Base-by-base conservation (phyloP, 2,329 filamentous ascomycete species). In the Hymenoscyphus infarciens region DNA sequence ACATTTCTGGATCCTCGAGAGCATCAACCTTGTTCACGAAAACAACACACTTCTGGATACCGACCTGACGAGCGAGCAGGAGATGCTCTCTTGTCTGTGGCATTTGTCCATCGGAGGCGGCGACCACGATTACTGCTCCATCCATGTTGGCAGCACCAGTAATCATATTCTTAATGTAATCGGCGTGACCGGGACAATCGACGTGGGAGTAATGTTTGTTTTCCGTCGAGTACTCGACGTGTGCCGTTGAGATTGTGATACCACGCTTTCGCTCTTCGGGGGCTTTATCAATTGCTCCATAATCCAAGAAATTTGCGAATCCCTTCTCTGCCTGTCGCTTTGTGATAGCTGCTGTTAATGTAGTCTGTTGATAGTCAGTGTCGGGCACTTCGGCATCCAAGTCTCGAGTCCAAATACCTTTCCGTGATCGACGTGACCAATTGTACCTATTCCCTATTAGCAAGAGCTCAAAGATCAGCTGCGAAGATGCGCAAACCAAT, bases 121-220 rank as follows among this genome's bases (percentile, higher is more conserved):
- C 96, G 73, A 99, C 96, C 70, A 99, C 95, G 74, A 99, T 97
- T 77, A 99, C 94, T 74, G 95, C 94, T 74, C 95, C 95, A 74
- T 99, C 95, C 95, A 99, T 99, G 84, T 92, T 96, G 74, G 96
- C 94, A 67, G 95, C 93, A 87, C 95, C 95, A 71, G 95, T 99
- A 79, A 99, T 99, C 95, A 99, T 99, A 89, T 99, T 99, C 87
- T 99, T 99, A 84, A 99, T 98, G 85, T 99, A 99, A 92, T 99
- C 95, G 80, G 95, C 95, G 89, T 99, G 95, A 81, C 95, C 95
- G 64, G 95, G 95, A 81, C 95, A 99, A 86, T 99, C 95, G 83
- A 99, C 95, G 86, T 99, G 95, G 74, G 95, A 95, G 82, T 99
- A 99, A 83, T 99, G 95, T 75, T 95, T 89, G 76, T 83, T 84